A percentile compares a stretch with the other conserved stretches of the same genome.
Evolutionary conservation across 2,329 filamentous ascomycete species (phyloP).

Genomic region (Zymoseptoria pseudotritici): DNA sequence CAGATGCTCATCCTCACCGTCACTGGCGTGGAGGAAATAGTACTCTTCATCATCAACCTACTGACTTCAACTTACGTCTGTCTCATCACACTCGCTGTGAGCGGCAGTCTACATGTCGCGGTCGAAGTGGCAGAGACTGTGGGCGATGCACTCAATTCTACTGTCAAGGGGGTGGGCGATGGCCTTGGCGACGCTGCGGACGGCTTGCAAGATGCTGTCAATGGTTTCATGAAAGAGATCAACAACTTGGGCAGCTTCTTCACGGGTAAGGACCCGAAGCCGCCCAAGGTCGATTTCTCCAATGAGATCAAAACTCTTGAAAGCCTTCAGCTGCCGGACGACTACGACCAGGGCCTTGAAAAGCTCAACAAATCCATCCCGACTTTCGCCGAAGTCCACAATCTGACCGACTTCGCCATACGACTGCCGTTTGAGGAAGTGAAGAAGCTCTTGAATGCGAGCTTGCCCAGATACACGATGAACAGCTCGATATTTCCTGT

Average conservation of each 20-base stretch:
- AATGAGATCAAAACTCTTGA: conserved; percentile 59
- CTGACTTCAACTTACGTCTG: conserved; percentile 86
- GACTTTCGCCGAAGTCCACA: conserved; percentile 74
- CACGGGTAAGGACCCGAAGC: conserved; percentile 32
- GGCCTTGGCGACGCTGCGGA: conserved; percentile 41
- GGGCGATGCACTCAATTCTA: conserved; percentile 53
- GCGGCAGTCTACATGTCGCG: conserved; percentile 68
- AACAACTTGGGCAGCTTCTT: conserved; percentile 36
- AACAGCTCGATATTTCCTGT: conserved; percentile 72
- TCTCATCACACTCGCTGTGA: conserved; percentile 74
- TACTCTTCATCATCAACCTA: conserved; percentile 88
- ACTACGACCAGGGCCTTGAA: conserved; percentile 61
- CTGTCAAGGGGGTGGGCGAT: conserved; percentile 50
- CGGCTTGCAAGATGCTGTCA: conserved; percentile 46
- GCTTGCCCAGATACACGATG: conserved; percentile 67
- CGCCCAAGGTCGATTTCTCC: conserved; percentile 58
- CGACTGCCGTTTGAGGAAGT: conserved; percentile 74
- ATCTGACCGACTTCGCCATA: conserved; percentile 69
- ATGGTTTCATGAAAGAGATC: conserved; percentile 48
- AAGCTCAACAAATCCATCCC: conserved; percentile 74
- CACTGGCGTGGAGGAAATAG: conserved; percentile 75
- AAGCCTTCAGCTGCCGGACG: conserved; percentile 59
- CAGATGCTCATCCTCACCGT: conserved; percentile 70
- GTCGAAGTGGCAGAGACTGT: conserved; percentile 56
- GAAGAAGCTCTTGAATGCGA: conserved; percentile 63